These are phyloP conservation scores for Helotiales sp. DNA, from an alignment of 2,329 filamentous ascomycete genomes.

Conservation along the genomic window DNA sequence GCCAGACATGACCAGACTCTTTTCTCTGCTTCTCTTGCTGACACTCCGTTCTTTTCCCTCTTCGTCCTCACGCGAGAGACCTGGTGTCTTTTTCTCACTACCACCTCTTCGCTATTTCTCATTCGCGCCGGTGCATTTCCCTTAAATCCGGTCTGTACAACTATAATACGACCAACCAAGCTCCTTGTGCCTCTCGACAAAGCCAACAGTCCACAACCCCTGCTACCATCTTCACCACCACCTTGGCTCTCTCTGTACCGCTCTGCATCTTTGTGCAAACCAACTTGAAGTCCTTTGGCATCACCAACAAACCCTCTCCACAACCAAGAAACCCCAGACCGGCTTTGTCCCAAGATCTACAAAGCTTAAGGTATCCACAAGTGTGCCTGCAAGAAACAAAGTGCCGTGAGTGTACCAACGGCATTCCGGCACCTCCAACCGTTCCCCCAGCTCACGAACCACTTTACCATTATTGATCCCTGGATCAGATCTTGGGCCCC, in stretches of 20 bases:
- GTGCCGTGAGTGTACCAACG: conserved; percentile 6
- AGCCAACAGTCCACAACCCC: neutral
- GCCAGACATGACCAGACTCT: conserved; percentile 6
- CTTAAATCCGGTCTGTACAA: conserved; percentile 7
- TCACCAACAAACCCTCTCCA: too few species aligned
- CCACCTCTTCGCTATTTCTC: neutral
- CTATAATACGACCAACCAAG: neutral
- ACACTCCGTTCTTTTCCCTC: neutral
- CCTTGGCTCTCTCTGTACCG: neutral
- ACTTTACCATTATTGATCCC: neutral
- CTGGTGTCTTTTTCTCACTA: neutral
- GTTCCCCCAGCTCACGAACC: neutral
- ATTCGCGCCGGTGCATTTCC: neutral
- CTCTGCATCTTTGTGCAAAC: neutral
- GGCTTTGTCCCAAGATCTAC: conserved; percentile 5
- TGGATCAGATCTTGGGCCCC: neutral
- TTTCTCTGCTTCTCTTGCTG: conserved; percentile 13
- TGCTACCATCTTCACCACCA: neutral
- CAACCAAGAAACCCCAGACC: neutral
- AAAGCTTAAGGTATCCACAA: neutral
- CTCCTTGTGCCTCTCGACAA: conserved; percentile 11
- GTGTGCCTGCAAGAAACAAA: neutral
- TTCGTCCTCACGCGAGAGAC: neutral
- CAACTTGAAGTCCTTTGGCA: neutral
- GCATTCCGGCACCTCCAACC: conserved; percentile 17